Percentiles rank a stretch among this genome's conserved stretches.
Conservation (phyloP, 2,329 filamentous ascomycete species). For the Colletotrichum sp. region DNA sequence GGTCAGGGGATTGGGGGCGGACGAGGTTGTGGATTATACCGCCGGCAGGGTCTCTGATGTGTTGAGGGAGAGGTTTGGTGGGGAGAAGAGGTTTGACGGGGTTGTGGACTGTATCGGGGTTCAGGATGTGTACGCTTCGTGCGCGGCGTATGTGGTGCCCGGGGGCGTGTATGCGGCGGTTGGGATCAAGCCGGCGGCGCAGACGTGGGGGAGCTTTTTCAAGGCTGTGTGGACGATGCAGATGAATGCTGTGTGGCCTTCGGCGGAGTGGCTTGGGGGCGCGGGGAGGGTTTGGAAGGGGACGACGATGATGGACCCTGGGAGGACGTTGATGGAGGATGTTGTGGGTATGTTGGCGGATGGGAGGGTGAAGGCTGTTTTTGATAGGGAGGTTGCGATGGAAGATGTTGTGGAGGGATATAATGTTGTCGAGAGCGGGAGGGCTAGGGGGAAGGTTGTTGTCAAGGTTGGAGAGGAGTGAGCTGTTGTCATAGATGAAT, state of each 20-base stretch:
- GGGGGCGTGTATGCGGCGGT: constrained; percentile 45
- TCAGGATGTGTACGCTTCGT: constrained; percentile 48
- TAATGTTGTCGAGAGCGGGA: constrained; percentile 33
- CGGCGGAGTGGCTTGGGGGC: constrained; percentile 38
- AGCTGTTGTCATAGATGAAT: not conserved
- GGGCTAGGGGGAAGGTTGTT: constrained; percentile 43
- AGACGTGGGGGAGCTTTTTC: constrained; percentile 32
- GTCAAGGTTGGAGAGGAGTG: constrained; percentile 32
- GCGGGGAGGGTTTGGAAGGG: constrained; percentile 39
- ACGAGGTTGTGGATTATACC: constrained; percentile 41
- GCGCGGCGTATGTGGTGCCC: constrained; percentile 41
- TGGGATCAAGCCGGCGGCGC: constrained; percentile 40
- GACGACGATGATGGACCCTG: constrained; percentile 38
- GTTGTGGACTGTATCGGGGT: constrained; percentile 57
- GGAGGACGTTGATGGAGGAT: constrained; percentile 34
- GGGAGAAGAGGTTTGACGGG: constrained; percentile 38
- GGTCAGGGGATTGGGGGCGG: constrained; percentile 51
- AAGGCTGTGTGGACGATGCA: constrained; percentile 38
- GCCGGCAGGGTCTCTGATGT: not conserved
- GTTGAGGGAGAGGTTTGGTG: not conserved
- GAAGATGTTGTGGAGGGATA: constrained; percentile 41
- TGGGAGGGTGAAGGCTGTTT: constrained; percentile 38
- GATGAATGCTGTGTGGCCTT: constrained; percentile 43
- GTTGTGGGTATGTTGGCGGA: constrained; percentile 34
- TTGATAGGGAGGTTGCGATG: constrained; percentile 42